Base-by-base conservation (phyloP, 2,329 filamentous ascomycete genomes). In the Fusarium coffeatum region DNA sequence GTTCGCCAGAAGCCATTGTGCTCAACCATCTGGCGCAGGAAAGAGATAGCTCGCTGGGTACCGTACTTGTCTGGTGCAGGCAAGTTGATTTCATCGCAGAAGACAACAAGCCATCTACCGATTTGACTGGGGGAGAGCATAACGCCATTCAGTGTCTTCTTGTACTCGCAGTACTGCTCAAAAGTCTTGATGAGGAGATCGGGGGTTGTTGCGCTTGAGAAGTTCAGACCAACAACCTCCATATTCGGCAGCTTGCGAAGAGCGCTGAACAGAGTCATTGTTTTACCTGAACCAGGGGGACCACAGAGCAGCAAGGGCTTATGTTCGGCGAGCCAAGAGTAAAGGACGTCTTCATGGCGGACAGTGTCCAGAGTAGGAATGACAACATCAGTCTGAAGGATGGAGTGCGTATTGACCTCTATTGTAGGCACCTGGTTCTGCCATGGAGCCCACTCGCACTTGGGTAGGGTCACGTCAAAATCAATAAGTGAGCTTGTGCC, bases 1-100 rank as follows among this genome's bases (percentile, higher is more conserved):
- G 97, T 97, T 73, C 95, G 89, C 97, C 97, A 99, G 88, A 99
- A 99, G 30, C 96, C 96, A 74, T 98, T 98, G 78, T 99, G 96
- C 80, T 99, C 96, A 50, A 99, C 94, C 67, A 99, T 89, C 79
- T 99, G 96, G 74, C 97, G 90, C 72, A 99, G 82, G 87, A 99
- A 99, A 8, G 96, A 97, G 71, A 99, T 99, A 34, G 96, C 96
- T 67, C 96, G 90, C 80, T 99, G 96, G 3, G 97, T 99, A 58
- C 94, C 95, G 79, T 99, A 99, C 76, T 94, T 95, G 82, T 99
- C 96, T 6, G 96, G 96, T 7, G 96, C 95, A 9, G 96, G 96
- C 85, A 99, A 86, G 81, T 99, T 99, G 83, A 99, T 99, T 80
- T 99, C 96, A 78, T 99, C 96, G 76, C 96, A 99, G 86, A 99